Percentiles rank a stretch among this genome's conserved stretches.
Evolutionary conservation across 768 basidiomycete genomes (phyloP).

Genomic region (Chalciporus piperatus): DNA sequence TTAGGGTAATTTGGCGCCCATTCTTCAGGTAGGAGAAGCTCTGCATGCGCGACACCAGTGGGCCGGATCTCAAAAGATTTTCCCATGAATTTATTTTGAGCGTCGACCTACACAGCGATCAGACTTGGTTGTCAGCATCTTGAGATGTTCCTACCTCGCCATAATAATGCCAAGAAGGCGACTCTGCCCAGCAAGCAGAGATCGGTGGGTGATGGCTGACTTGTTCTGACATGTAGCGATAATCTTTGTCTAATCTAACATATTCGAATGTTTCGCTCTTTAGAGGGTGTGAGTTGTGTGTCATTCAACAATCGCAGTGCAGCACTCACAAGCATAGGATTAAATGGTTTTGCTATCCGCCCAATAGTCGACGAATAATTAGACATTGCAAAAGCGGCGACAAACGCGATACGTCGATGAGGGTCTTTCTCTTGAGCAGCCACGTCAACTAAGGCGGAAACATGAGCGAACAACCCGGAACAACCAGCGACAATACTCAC

Average conservation of each 20-base stretch:
- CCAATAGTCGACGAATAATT: slow-evolving; percentile 97
- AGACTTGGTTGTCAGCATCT: neutral
- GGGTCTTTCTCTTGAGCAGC: slow-evolving; percentile 77
- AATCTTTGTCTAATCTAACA: slow-evolving; percentile 80
- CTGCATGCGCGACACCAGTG: slow-evolving; percentile 90
- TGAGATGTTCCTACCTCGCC: slow-evolving; percentile 58
- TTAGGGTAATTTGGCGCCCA: slow-evolving; percentile 63
- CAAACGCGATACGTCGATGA: slow-evolving; percentile 81
- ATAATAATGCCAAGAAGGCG: slow-evolving; percentile 85
- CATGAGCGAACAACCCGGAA: slow-evolving; percentile 3
- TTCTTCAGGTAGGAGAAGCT: slow-evolving; percentile 71
- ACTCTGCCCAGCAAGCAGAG: slow-evolving; percentile 93
- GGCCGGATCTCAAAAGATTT: slow-evolving; percentile 96
- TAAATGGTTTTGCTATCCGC: slow-evolving; percentile 95
- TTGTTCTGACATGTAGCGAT: slow-evolving; percentile 93
- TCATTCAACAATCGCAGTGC: too few species aligned
- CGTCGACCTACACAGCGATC: slow-evolving; percentile 66
- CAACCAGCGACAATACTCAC: slow-evolving; percentile 41
- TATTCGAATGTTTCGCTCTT: slow-evolving; percentile 96
- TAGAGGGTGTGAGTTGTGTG: neutral
- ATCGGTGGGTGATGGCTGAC: slow-evolving; percentile 98
- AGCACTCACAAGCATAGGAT: slow-evolving; percentile 80
- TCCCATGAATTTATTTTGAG: slow-evolving; percentile 95
- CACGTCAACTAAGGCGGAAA: slow-evolving; percentile 64
- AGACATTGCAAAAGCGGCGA: slow-evolving; percentile 96